A percentile compares a stretch with the other conserved stretches of the same genome.
Conservation (phyloP, 345 rosid genomes). For the Litchi chinensis region DNA sequence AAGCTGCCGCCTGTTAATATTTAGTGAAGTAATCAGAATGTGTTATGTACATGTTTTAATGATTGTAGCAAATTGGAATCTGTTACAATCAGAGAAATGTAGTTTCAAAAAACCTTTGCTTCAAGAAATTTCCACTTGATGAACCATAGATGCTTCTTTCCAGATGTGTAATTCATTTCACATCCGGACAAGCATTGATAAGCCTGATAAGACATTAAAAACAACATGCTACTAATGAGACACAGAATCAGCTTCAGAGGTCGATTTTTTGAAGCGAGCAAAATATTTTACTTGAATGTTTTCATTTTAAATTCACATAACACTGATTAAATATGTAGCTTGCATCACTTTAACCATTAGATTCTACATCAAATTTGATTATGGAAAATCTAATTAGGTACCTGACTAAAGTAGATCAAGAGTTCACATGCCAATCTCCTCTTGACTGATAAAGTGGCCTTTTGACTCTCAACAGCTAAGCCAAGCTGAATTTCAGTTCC, state of each 20-base stretch:
- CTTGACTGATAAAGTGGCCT: conserved; percentile 83
- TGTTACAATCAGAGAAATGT: not conserved
- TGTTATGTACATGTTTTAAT: not conserved
- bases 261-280: not conserved
- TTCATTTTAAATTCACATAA: too few species aligned
- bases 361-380: not conserved
- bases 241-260: not conserved
- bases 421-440: conserved; percentile 93
- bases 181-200: conserved; percentile 63
- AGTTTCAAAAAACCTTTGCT: conserved; percentile 62
- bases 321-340: too few species aligned
- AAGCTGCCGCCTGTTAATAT: conserved; percentile 77
- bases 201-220: conserved; percentile 48
- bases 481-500: conserved; percentile 98
- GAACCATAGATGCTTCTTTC: conserved; percentile 78
- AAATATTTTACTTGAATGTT: too few species aligned
- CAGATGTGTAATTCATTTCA: conserved; percentile 44
- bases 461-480: conserved; percentile 85
- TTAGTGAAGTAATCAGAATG: conserved; percentile 4
- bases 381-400: conserved; percentile 17
- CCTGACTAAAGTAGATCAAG: conserved; percentile 79
- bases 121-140: conserved; percentile 91
- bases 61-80: not conserved
- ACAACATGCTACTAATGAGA: not conserved
- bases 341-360: not conserved